These are phyloP conservation scores for Nannizziopsis barbatae DNA, from an alignment of 2,329 filamentous ascomycete species.

Conservation along the genomic window DNA sequence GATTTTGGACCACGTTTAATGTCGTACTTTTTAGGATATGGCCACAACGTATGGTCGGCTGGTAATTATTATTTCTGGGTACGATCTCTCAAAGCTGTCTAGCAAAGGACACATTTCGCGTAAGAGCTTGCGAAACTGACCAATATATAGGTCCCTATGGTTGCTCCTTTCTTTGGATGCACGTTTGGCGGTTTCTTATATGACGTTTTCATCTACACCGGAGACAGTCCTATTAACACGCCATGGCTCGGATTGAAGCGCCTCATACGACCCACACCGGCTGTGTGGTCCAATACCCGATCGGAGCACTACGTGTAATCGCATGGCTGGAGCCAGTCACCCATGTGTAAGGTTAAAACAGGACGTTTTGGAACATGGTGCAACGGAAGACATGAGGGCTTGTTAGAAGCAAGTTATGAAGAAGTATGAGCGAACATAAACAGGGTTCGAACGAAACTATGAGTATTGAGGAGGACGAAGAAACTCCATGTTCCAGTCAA, in stretches of 20 bases:
- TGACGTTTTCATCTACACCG: conserved; percentile 57
- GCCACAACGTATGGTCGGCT: conserved; percentile 53
- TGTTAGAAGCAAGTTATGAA: no score
- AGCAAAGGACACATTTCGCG: background rate
- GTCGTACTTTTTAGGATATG: conserved; percentile 58
- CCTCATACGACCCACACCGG: conserved; percentile 27
- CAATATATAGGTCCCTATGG: conserved; percentile 52
- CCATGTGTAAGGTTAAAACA: background rate
- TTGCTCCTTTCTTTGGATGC: conserved; percentile 56
- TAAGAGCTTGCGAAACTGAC: no score
- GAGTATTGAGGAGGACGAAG: no score
- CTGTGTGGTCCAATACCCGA: conserved; percentile 16
- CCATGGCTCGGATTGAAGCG: conserved; percentile 53
- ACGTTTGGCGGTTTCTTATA: conserved; percentile 56
- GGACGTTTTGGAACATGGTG: background rate
- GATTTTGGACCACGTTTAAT: conserved; percentile 60
- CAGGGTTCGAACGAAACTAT: no score
- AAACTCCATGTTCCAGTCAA: no score
- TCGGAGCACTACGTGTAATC: conserved; percentile 4
- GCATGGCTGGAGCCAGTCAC: background rate
- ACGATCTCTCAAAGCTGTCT: conserved; percentile 16
- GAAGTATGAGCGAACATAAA: no score
- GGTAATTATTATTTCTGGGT: conserved; percentile 65
- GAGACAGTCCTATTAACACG: conserved; percentile 58
- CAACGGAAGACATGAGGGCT: no score